Base-by-base conservation (phyloP, 1,284 basidiomycete species). In the Ustilago crameri region DNA sequence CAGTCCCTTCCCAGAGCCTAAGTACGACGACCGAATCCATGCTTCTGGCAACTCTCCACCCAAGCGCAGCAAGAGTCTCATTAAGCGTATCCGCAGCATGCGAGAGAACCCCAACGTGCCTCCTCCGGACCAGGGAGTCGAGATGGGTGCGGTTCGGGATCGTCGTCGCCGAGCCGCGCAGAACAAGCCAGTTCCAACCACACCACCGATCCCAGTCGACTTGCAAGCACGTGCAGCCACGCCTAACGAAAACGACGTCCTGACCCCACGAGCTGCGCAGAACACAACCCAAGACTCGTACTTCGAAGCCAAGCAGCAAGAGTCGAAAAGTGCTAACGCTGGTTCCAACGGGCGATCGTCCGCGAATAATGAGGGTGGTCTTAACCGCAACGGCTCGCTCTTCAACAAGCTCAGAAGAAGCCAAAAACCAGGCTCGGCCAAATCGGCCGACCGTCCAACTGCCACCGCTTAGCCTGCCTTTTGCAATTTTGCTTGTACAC, bases 51-150 rank as follows among this genome's bases (percentile, higher is more conserved):
- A 65, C 15, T 72, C 30, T 30, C 30, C 37, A 17, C 76, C 75
- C 27, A 78, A 74, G 53, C 68, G 78, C 37, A 74, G 50, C 62
- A 79, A 79, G 66, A 71, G 66, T 50, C 64, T 79, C 44, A 68
- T 79, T 57, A 78, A 78, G 59, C 59, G 76, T 20, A 78, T 79
- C 32, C 73, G 74, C 53, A 70, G 61, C 71, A 71, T 75, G 74
- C 70, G 69, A 23, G 61, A 78, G 43, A 68, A 77, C 53, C 67
- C 67, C 53, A 78, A 78, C 48, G 76, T 78, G 12, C 76, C 76
- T 10, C 54, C 76, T n/a, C 68, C 68, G 26, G 66, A 69, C 34
- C 71, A 66, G 15, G 71, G 60, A 17, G 68, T 67, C 47, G 75
- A 75, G 53, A 57, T 76, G 59, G 68, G 63, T 18, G 42, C 52